Evolutionary conservation across 139 green algal genomes (phyloP), one percentile per base, ranked within the genome.

Genomic region (Coccomyxa sp.): DNA sequence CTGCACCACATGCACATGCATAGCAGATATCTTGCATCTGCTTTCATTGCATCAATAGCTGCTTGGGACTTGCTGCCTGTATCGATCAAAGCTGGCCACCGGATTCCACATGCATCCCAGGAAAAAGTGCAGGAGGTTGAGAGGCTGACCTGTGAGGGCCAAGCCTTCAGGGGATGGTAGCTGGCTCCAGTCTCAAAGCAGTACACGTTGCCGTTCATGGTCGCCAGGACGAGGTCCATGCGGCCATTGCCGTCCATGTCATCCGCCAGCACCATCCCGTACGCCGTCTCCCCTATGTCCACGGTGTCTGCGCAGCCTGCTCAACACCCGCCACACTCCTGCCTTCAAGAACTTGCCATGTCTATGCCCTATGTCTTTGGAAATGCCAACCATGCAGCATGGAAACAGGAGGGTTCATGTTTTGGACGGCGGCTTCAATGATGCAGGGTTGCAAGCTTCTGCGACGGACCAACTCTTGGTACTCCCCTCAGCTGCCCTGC

Each of bases 141-240:
- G 10, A n/a, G 31, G 21, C 25, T 28, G 17, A 83, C 81, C 81
- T 76, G 71, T 27, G 81, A 83, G 45, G 79, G 76, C 71, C 71
- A 77, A 0, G 71, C 71, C 86, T 94, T 87, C 68, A 98, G 88
- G 31, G 96, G 93, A 82, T 98, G 91, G 83, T 95, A 94, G 25
- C 82, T 32, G 25, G 89, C 89, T 3, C 80, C 76, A 23, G 96
- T 97, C 81, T 94, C 88, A 28, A 98, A 94, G 59, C 83, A 82
- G 84, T 98, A 98, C 14, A 99, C 88, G 82, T 97, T 96, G 76
- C 97, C 97, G 79, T 96, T 98, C 95, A 98, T 98, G 78, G 97
- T 98, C 51, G 95, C 85, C 67, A 97, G 90, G 38, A 99, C 59
- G 75, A 99, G 89, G 81, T 98, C 95, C 81, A 97, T 87, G 58